Evolutionary conservation across 352 stramenopile genomes (phyloP).

Genomic region (Phytophthora tentaculata): DNA sequence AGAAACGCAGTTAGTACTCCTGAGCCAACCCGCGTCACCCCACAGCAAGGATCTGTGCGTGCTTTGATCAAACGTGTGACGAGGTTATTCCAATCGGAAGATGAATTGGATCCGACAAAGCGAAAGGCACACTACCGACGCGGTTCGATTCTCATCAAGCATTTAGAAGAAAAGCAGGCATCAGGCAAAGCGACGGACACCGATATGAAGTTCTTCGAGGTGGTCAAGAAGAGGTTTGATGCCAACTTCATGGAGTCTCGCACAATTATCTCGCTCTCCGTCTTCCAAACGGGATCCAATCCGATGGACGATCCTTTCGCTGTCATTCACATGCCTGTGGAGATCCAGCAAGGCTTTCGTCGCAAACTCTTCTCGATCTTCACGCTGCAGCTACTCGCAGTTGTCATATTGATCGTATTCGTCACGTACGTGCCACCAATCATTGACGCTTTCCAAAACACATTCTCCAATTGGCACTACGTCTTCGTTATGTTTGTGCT

Average conservation of each 20-base stretch:
- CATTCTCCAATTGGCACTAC: slow-evolving; percentile 59
- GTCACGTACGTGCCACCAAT: slow-evolving; percentile 55
- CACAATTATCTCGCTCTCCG: slow-evolving; percentile 78
- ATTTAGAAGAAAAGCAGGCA: slow-evolving; percentile 74
- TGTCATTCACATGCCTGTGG: slow-evolving; percentile 72
- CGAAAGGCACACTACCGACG: slow-evolving; percentile 67
- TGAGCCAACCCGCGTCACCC: background rate
- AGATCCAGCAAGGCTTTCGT: slow-evolving; percentile 78
- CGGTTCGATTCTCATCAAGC: slow-evolving; percentile 74
- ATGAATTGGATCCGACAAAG: slow-evolving; percentile 44
- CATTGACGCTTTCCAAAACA: slow-evolving; percentile 28
- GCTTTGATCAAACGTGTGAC: slow-evolving; percentile 46
- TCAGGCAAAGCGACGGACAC: slow-evolving; percentile 63
- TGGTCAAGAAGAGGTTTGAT: slow-evolving; percentile 76
- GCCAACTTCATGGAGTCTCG: slow-evolving; percentile 74
- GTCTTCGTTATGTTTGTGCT: slow-evolving; percentile 58
- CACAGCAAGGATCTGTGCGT: slow-evolving; percentile 36
- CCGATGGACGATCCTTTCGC: slow-evolving; percentile 74
- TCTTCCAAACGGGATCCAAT: slow-evolving; percentile 79
- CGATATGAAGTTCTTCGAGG: slow-evolving; percentile 85
- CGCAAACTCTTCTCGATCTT: slow-evolving; percentile 83
- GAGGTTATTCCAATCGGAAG: slow-evolving; percentile 47
- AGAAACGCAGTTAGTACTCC: slow-evolving; percentile 17
- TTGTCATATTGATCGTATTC: slow-evolving; percentile 52
- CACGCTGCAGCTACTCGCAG: slow-evolving; percentile 64